Base-by-base conservation (phyloP, 2,329 filamentous ascomycete species). In the Penicillium sp. region DNA sequence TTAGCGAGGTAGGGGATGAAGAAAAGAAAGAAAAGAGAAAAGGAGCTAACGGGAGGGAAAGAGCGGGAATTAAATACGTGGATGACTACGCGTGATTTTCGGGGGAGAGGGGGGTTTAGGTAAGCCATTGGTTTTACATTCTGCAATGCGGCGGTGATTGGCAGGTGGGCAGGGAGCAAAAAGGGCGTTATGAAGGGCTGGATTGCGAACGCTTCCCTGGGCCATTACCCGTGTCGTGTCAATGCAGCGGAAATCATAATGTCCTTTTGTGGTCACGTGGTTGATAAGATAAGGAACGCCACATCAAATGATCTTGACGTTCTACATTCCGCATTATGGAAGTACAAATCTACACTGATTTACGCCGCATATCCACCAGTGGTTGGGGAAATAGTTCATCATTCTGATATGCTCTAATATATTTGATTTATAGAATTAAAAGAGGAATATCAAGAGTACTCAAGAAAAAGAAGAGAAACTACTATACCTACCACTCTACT, bases 171-270 rank as follows among this genome's bases (percentile, higher is more conserved):
- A 58, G 46, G 55, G 58, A 60, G 57, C 48, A 67, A 73, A 75
- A 72, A 65, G 67, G 59, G 60, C 49, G 70, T 74, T 75, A 73
- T 72, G 71, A 74, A 71, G 63, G 68, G 66, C 68, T 61, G 69
- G 65, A 73, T 75, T 75, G 48, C 60, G 59, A 69, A 69, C 53
- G 54, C 68, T 60, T 61, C 56, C 55, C 53, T 49, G 55, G 57
- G 41, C 44, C 57, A 51, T 55, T 57, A 44, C 40, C 29, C 33
- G 15, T 50, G 51, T 59, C 62, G 57, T 58, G 60, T 55, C 58
- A 63, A 61, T 55, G 47, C 53, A 35, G 20, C 41, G 40, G 20
- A 43, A 44, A 35, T 33, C 40, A 51, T 51, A 44, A 33, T 44
- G 27, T 22, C 31, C 8, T n/a, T 18, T 50, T 44, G 9, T 3